A percentile compares a stretch with the other conserved stretches of the same genome.
Conservation (phyloP, 78 protist genomes). For the Isochrysis galbana region DNA sequence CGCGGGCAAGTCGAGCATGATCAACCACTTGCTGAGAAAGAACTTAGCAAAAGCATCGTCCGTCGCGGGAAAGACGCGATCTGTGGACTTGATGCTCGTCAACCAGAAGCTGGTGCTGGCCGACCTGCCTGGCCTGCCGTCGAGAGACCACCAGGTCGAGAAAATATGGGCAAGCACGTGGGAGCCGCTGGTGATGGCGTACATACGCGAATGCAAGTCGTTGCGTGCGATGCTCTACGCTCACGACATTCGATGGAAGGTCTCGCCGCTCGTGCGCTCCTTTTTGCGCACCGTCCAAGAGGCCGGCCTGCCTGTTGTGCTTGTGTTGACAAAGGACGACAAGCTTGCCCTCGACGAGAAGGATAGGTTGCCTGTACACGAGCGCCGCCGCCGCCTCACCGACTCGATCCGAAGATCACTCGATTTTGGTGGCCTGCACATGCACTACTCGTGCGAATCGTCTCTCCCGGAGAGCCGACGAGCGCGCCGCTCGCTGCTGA, state of each 20-base stretch:
- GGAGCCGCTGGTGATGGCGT: neutral
- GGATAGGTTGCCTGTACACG: neutral
- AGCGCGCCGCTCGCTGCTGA: neutral
- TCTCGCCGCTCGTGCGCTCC: neutral
- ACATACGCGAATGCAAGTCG: neutral
- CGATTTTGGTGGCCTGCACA: neutral
- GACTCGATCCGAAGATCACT: neutral
- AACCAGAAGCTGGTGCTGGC: neutral
- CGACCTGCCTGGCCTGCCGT: slow-evolving; percentile 31
- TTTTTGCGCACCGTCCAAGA: neutral
- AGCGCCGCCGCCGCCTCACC: neutral
- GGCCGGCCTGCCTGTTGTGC: neutral
- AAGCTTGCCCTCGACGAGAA: neutral
- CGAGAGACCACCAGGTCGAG: neutral
- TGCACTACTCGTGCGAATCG: neutral
- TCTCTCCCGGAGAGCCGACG: neutral
- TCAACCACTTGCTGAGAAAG: neutral
- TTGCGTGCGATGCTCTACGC: neutral
- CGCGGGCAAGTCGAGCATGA: slow-evolving; percentile 12
- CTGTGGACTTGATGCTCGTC: neutral
- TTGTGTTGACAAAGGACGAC: slow-evolving; percentile 23
- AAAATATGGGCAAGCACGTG: neutral
- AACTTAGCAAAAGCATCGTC: neutral
- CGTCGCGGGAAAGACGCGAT: slow-evolving; percentile 30
- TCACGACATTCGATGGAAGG: slow-evolving; percentile 1